Conservation (phyloP, 192 early-diverging fungal species). For the Umbelopsis sp. region DNA sequence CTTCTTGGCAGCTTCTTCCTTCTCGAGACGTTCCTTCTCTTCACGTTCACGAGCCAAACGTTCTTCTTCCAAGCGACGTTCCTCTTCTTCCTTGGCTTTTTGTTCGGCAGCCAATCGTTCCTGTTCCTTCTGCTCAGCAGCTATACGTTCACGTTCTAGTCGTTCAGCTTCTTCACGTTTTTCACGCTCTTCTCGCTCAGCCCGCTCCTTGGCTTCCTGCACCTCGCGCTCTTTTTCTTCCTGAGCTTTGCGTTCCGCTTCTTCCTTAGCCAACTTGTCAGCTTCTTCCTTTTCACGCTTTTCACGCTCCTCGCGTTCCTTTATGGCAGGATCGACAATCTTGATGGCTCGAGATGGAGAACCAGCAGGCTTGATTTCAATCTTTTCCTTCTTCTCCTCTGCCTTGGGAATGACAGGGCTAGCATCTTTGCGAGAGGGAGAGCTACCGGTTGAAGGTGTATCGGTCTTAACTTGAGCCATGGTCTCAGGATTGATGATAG, state of each 20-base stretch:
- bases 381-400: conserved; percentile 37
- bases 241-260: conserved; percentile 25
- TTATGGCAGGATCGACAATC: conserved; percentile 55
- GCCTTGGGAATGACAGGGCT: conserved; percentile 40
- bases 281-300: conserved; percentile 48
- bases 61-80: conserved; percentile 20
- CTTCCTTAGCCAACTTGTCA: conserved; percentile 32
- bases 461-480: conserved; percentile 67
- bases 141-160: neutral
- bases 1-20: conserved; percentile 25
- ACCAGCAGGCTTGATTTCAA: conserved; percentile 32
- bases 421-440: conserved; percentile 18
- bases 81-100: conserved; percentile 33
- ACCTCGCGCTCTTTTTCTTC: conserved; percentile 32
- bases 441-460: conserved; percentile 34
- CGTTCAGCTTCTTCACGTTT: conserved; percentile 13
- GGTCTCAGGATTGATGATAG: conserved; percentile 76
- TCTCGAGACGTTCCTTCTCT: conserved; percentile 23
- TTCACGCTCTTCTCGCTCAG: conserved; percentile 27
- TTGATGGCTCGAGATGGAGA: conserved; percentile 37
- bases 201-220: conserved; percentile 33
- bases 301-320: conserved; percentile 45
- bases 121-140: conserved; percentile 8
- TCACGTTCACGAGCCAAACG: conserved; percentile 11
- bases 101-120: conserved; percentile 19